A percentile compares a stretch with the other conserved stretches of the same genome.
These are phyloP conservation scores for Chiua virens DNA, from an alignment of 768 basidiomycete species.

Conservation along the genomic window DNA sequence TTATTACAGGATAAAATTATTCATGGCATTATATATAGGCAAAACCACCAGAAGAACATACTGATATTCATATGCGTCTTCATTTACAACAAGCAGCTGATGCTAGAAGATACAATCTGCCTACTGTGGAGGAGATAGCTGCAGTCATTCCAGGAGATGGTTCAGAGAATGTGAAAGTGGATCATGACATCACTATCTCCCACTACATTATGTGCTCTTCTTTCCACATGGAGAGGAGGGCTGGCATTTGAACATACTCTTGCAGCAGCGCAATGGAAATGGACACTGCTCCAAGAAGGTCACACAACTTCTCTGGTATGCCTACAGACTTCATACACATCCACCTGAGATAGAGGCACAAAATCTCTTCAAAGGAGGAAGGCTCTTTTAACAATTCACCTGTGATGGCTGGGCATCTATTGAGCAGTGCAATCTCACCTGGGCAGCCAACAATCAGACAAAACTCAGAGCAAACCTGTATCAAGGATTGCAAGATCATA, in stretches of 20 bases:
- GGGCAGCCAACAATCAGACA: too few relatives aligned
- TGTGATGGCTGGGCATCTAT: too few relatives aligned
- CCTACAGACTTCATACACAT: constrained; percentile 33
- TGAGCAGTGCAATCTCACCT: too few relatives aligned
- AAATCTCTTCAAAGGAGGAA: constrained; percentile 36
- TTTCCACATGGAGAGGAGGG: constrained; percentile 42
- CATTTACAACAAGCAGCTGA: constrained; percentile 21
- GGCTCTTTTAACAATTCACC: too few relatives aligned
- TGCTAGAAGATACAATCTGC: constrained; percentile 36
- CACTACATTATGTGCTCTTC: constrained; percentile 45
- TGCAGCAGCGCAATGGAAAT: background rate
- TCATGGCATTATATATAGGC: background rate
- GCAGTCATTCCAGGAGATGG: constrained; percentile 40
- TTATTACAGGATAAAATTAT: background rate
- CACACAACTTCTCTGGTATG: constrained; percentile 28
- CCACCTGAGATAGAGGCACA: constrained; percentile 4
- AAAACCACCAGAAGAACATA: constrained; percentile 16
- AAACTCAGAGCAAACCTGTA: constrained; percentile 37
- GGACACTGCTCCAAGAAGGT: constrained; percentile 18
- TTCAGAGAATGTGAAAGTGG: background rate
- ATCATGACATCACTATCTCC: constrained; percentile 38
- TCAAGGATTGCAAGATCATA: too few relatives aligned
- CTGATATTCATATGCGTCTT: constrained; percentile 9
- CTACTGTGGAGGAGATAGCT: too few relatives aligned
- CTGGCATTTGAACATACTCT: constrained; percentile 32